Evolutionary conservation across 2,329 filamentous ascomycete species (phyloP), one percentile per base, ranked within the genome.

Genomic region (Xylariaceae sp.): DNA sequence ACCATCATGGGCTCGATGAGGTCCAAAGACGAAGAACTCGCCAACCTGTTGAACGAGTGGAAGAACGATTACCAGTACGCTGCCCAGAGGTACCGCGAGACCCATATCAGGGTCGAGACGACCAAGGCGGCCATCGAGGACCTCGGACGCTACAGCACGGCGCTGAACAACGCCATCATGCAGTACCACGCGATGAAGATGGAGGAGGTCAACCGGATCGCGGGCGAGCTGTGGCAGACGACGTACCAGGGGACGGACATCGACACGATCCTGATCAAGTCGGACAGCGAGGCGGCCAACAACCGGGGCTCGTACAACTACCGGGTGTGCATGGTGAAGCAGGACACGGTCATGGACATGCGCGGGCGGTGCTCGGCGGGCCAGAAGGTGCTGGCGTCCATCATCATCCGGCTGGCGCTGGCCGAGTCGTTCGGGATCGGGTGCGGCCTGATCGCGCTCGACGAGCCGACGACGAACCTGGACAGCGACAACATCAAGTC

Each of bases 261-360:
- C 39, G 92, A 98, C 67, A 92, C 86, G 1, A 95, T 98, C 58
- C 76, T 94, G 56, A 97, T 98, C 65, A 84, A 85, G 28, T 95
- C 89, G 13, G 90, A 97, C 63, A 83, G 81, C 53, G 92, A 97
- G 60, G 78, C 76, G 32, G 71, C 71, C 28, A 64, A 78, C 40
- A 82, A 78, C 36, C 88, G 87, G 55, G 81, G 87, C 54, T 85
- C 74, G 46, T 97, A 97, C 74, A 97, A 98, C 66, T 98, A 98
- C 70, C 86, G 92, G 32, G 83, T 98, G 5, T 89, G 87, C 64
- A 98, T 98, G 92, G 81, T 95, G 52, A 98, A 98, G 68, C 84
- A 90, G 59, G 88, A 94, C 56, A 87, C 85, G 1, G 92, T 98
- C 64, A 95, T 98, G 88, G 92, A 98, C 67, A 98, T 98, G 92